Evolutionary conservation across 78 protist species (phyloP).

Genomic region (Emiliania huxleyi): DNA sequence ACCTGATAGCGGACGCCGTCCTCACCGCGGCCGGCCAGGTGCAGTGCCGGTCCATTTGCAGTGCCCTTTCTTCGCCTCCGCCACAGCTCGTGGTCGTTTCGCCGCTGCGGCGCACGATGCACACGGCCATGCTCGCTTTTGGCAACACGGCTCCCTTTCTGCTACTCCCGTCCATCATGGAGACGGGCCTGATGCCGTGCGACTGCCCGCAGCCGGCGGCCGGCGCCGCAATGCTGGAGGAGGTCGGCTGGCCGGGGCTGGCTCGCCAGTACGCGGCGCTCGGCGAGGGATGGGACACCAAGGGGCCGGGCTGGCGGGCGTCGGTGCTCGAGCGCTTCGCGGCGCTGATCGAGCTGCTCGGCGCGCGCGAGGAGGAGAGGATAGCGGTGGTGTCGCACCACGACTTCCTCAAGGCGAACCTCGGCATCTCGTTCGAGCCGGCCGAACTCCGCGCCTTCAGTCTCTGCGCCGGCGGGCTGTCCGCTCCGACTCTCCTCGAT

Average conservation of each 20-base stretch:
- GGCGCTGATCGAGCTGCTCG: background rate
- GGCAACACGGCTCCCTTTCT: background rate
- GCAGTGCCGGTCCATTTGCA: background rate
- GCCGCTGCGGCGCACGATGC: background rate
- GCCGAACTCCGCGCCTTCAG: background rate
- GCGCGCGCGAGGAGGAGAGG: background rate
- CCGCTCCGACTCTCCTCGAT: too few relatives aligned
- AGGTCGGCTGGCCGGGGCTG: background rate
- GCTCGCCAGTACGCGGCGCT: background rate
- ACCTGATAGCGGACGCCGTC: background rate
- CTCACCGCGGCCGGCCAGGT: background rate
- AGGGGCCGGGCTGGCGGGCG: background rate
- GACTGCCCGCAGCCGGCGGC: background rate
- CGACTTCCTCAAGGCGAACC: background rate
- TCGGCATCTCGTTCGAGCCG: background rate
- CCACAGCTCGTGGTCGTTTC: background rate
- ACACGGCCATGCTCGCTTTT: background rate
- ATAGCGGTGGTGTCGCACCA: background rate
- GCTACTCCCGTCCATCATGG: background rate
- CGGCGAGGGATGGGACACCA: background rate
- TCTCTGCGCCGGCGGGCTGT: background rate
- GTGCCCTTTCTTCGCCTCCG: background rate
- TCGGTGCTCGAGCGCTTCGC: background rate
- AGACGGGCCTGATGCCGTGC: background rate
- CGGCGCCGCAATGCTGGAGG: background rate